These are phyloP conservation scores for Geosmithia flava DNA, from an alignment of 2,329 filamentous ascomycete species.

Conservation along the genomic window DNA sequence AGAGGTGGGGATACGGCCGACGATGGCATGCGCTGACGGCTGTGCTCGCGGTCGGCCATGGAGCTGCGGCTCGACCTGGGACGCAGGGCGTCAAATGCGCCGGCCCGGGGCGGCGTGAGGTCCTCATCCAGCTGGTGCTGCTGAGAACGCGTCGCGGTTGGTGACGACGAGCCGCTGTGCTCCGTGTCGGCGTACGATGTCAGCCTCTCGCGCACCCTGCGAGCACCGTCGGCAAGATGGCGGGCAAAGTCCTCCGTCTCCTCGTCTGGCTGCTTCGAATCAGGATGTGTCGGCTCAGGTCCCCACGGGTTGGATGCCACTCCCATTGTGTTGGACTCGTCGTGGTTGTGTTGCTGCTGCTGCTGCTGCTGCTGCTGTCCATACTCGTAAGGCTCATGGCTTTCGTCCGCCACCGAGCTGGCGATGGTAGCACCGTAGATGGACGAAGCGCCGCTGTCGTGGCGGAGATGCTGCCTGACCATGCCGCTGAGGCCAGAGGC, in stretches of 20 bases:
- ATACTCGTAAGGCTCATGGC: not conserved
- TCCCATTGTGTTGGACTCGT: not conserved
- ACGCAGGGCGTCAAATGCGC: not conserved
- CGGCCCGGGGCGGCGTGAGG: not conserved
- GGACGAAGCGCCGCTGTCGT: conserved; percentile 71
- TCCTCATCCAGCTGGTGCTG: conserved; percentile 1
- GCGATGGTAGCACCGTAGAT: conserved; percentile 41
- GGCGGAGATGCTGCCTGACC: conserved; percentile 73
- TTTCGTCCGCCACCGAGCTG: not conserved
- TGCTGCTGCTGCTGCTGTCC: not conserved
- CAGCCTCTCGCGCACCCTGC: conserved; percentile 60
- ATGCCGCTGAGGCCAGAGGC: conserved; percentile 61
- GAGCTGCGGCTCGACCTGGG: conserved; percentile 3
- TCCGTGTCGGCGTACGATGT: conserved; percentile 57
- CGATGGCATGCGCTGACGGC: too few species aligned
- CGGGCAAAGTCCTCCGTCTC: conserved; percentile 59
- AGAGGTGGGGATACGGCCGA: not conserved
- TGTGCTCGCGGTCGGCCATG: not conserved
- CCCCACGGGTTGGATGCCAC: conserved; percentile 32
- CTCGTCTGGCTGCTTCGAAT: not conserved
- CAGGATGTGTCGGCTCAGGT: too few species aligned
- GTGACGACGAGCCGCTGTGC: conserved; percentile 3
- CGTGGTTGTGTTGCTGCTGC: not conserved
- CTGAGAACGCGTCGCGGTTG: not conserved
- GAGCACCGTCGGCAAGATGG: conserved; percentile 58